phyloP scores from a whole-genome alignment of 805 yeast genomes.

The Saturnispora serradocipensis region DNA sequence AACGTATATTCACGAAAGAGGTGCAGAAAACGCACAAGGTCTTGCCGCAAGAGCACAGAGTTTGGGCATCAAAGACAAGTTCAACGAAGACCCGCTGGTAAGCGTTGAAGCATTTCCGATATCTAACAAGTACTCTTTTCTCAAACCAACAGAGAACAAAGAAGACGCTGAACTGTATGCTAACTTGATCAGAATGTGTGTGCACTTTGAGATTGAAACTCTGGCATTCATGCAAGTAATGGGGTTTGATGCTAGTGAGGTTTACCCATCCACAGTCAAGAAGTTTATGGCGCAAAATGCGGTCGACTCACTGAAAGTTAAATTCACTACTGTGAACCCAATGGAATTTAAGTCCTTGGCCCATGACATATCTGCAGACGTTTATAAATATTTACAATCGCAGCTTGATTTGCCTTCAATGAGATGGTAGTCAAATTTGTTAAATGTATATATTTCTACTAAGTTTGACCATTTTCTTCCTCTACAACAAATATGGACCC shows the following conservation, averaged over 20 bases:
- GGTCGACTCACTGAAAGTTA: background rate
- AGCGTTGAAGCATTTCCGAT: conserved; percentile 10
- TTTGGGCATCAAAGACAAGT: conserved; percentile 10
- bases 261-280: conserved; percentile 8
- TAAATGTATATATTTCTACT: background rate
- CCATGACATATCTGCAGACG: background rate
- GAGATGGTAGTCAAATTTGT: conserved; percentile 4
- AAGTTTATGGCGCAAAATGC: conserved; percentile 2
- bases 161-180: conserved; percentile 9
- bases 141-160: conserved; percentile 7
- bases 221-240: conserved; percentile 12
- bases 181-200: conserved; percentile 11
- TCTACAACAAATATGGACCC: conserved; percentile 17
- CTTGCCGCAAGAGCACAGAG: conserved; percentile 9
- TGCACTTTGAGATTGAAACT: conserved; percentile 15
- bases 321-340: background rate
- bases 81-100: conserved; percentile 10
- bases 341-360: background rate
- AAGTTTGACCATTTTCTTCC: background rate
- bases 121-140: conserved; percentile 6
- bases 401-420: conserved; percentile 8
- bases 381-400: background rate
- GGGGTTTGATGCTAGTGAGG: conserved; percentile 9
- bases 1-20: conserved; percentile 10
- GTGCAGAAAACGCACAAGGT: conserved; percentile 8